These are phyloP conservation scores for Daldinia childiae DNA, from an alignment of 495 filamentous ascomycete species.

Conservation along the genomic window DNA sequence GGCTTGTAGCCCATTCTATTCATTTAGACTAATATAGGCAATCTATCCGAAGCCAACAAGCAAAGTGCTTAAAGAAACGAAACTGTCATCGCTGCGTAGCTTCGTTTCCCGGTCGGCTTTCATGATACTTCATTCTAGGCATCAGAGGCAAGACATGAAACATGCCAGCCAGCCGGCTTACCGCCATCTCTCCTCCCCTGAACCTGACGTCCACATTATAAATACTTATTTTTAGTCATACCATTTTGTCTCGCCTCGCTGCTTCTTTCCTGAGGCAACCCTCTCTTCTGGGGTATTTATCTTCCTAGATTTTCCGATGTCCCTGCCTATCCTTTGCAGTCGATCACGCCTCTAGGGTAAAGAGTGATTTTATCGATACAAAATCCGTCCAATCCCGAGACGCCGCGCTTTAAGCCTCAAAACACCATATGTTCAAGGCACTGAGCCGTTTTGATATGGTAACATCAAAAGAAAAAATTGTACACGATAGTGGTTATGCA, in stretches of 20 bases:
- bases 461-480: slow-evolving; percentile 26
- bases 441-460: slow-evolving; percentile 16
- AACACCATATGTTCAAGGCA: slow-evolving; percentile 15
- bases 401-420: slow-evolving; percentile 35
- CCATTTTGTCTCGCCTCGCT: background rate
- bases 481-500: slow-evolving; percentile 13
- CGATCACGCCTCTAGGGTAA: slow-evolving; percentile 18
- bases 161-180: slow-evolving; percentile 10
- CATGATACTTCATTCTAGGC: slow-evolving; percentile 8
- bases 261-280: background rate
- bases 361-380: slow-evolving; percentile 35
- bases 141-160: slow-evolving; percentile 6
- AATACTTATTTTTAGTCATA: slow-evolving; percentile 11
- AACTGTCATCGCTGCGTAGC: slow-evolving; percentile 19
- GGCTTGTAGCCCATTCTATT: slow-evolving; percentile 6
- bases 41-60: background rate
- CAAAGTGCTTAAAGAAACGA: background rate
- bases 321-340: slow-evolving; percentile 12
- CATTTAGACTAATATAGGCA: slow-evolving; percentile 6
- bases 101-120: slow-evolving; percentile 21
- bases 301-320: slow-evolving; percentile 5
- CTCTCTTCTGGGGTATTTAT: slow-evolving; percentile 3
- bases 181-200: slow-evolving; percentile 5
- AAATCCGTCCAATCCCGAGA: slow-evolving; percentile 35
- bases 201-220: slow-evolving; percentile 20